Percentiles rank a stretch among this genome's conserved stretches.
phyloP scores from a whole-genome alignment of 2,329 filamentous ascomycete genomes.

The Neoascochyta sp. region DNA sequence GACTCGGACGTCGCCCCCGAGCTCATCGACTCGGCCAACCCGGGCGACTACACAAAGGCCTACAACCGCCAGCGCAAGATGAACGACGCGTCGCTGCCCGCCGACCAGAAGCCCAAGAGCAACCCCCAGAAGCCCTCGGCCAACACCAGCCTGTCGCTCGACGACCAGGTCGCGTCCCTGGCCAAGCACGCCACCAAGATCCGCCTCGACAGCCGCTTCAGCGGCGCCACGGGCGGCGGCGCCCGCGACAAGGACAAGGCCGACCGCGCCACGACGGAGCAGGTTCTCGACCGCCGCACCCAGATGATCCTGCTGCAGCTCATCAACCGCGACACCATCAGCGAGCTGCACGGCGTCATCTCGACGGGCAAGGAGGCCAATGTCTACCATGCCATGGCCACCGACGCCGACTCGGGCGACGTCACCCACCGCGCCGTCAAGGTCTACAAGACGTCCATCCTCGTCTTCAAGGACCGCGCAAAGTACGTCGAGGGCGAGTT shows the following conservation, averaged over 20 bases:
- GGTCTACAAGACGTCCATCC: constrained; percentile 96
- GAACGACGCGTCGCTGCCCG: constrained; percentile 51
- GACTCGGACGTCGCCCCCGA: constrained; percentile 53
- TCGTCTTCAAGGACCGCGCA: constrained; percentile 97
- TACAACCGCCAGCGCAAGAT: constrained; percentile 80
- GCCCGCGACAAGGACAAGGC: constrained; percentile 72
- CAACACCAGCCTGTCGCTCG: constrained; percentile 74
- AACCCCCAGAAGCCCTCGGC: constrained; percentile 68
- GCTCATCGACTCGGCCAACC: constrained; percentile 54
- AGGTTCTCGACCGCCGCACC: constrained; percentile 89
- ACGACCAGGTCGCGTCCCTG: constrained; percentile 84
- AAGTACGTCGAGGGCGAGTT: constrained; percentile 94
- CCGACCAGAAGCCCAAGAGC: constrained; percentile 60
- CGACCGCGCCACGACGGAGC: constrained; percentile 89
- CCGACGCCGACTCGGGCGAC: constrained; percentile 47
- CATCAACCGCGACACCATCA: constrained; percentile 86
- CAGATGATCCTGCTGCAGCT: constrained; percentile 94
- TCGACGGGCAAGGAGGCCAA: constrained; percentile 98
- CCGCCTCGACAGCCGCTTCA: constrained; percentile 62
- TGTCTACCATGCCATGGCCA: constrained; percentile 83
- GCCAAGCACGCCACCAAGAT: constrained; percentile 84
- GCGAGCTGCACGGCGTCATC: constrained; percentile 89
- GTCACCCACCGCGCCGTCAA: constrained; percentile 83
- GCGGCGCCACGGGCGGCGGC: constrained; percentile 48
- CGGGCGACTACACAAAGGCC: constrained; percentile 72